Evolutionary conservation across 805 yeast species (phyloP).

Genomic region (Candida suzukii): DNA sequence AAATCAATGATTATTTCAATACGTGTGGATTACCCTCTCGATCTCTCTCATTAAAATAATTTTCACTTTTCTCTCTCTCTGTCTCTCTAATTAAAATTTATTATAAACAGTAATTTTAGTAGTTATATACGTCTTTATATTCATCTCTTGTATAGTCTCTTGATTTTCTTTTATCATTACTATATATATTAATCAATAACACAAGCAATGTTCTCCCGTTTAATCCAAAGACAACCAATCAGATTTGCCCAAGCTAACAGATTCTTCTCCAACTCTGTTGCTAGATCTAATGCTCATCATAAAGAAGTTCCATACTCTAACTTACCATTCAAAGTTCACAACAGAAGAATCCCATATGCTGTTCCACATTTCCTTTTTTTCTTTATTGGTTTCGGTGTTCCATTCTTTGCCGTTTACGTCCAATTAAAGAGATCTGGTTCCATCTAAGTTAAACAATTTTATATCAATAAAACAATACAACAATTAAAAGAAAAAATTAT

Average conservation of each 20-base stretch:
- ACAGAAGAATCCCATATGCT: slow-evolving; percentile 86
- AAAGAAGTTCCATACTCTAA: slow-evolving; percentile 84
- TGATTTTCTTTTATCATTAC: no score
- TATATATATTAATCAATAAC: neutral
- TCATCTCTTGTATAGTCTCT: no score
- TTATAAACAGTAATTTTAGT: no score
- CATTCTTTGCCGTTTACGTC: slow-evolving; percentile 72
- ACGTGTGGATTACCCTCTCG: no score
- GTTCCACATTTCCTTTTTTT: slow-evolving; percentile 77
- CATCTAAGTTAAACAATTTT: slow-evolving; percentile 17
- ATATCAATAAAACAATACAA: neutral
- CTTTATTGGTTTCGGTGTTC: slow-evolving; percentile 63
- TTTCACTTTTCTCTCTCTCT: no score
- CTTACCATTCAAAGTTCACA: slow-evolving; percentile 90
- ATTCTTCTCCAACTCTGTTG: slow-evolving; percentile 51
- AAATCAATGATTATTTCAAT: no score
- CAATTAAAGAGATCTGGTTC: slow-evolving; percentile 86
- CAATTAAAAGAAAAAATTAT: slow-evolving; percentile 2
- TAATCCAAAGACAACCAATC: slow-evolving; percentile 18
- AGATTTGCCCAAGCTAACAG: slow-evolving; percentile 25
- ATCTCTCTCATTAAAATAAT: no score
- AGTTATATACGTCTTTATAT: no score
- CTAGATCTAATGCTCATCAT: slow-evolving; percentile 36
- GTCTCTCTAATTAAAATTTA: no score
- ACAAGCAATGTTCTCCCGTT: slow-evolving; percentile 23